A percentile compares a stretch with the other conserved stretches of the same genome.
Conservation (phyloP, 768 basidiomycete genomes). For the Calocybe gangraenosa region DNA sequence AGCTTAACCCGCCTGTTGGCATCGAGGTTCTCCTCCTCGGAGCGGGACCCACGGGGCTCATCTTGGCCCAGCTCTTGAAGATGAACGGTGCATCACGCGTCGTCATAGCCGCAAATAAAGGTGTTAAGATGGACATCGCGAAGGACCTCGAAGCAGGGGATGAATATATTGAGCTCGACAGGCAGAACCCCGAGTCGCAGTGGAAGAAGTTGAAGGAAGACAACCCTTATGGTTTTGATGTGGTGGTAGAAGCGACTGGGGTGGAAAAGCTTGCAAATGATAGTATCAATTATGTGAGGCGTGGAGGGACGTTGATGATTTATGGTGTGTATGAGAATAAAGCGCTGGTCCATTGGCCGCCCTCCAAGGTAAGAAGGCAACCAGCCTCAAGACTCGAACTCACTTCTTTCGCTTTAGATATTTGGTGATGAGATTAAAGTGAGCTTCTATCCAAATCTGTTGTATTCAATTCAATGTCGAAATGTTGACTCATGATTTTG, state of each 20-base stretch:
- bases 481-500: not conserved
- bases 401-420: constrained; percentile 38
- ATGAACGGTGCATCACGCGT: constrained; percentile 79
- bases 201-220: constrained; percentile 79
- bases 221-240: constrained; percentile 86
- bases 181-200: constrained; percentile 67
- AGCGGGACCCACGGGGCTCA: constrained; percentile 89
- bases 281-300: constrained; percentile 83
- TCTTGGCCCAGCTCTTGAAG: constrained; percentile 84
- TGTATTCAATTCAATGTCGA: not conserved
- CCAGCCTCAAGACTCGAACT: not conserved
- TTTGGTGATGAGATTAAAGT: constrained; percentile 60
- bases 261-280: constrained; percentile 86
- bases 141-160: constrained; percentile 75
- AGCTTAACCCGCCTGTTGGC: constrained; percentile 77
- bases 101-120: constrained; percentile 86
- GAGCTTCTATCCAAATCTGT: constrained; percentile 1
- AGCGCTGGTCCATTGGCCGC: constrained; percentile 82
- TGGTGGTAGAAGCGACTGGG: constrained; percentile 66
- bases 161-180: constrained; percentile 82
- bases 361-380: constrained; percentile 43
- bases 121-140: constrained; percentile 87
- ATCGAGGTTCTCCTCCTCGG: constrained; percentile 82
- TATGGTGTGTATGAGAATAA: constrained; percentile 91
- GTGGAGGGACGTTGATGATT: constrained; percentile 81